These are phyloP conservation scores for Silybum marianum DNA, from an alignment of 129 eudicot species.

Conservation along the genomic window DNA sequence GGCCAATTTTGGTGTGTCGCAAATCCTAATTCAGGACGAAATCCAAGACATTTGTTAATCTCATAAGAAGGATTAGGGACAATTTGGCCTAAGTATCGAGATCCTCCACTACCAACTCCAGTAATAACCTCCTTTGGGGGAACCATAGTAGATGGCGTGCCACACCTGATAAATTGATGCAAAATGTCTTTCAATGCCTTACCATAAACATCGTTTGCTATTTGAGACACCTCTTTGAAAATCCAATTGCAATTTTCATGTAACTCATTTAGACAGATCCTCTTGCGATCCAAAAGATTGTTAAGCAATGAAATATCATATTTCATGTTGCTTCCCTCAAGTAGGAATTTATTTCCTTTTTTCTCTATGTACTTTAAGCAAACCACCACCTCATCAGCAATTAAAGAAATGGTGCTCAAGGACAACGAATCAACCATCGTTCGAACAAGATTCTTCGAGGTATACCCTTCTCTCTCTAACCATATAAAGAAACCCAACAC, in stretches of 20 bases:
- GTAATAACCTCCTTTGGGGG: neutral
- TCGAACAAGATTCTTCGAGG: slow-evolving; percentile 4
- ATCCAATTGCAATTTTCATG: slow-evolving; percentile 17
- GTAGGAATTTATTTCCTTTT: neutral
- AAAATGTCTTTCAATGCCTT: slow-evolving; percentile 41
- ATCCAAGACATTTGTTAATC: neutral
- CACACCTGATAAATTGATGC: neutral
- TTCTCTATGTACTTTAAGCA: slow-evolving; percentile 25
- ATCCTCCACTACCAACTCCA: neutral
- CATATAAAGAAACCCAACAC: slow-evolving; percentile 41
- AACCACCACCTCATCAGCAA: slow-evolving; percentile 24
- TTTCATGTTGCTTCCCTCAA: neutral
- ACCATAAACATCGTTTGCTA: slow-evolving; percentile 27
- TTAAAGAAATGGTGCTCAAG: slow-evolving; percentile 4
- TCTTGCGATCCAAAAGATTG: neutral
- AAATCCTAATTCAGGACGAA: neutral
- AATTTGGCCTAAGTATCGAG: neutral
- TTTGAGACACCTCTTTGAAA: slow-evolving; percentile 14
- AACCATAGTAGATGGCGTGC: neutral
- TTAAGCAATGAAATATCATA: slow-evolving; percentile 10
- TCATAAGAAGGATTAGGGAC: slow-evolving; percentile 2
- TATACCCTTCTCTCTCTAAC: slow-evolving; percentile 25
- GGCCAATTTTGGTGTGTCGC: slow-evolving; percentile 6
- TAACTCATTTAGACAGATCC: slow-evolving; percentile 7
- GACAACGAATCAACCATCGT: neutral